These are phyloP conservation scores for Calonectria leucothoes DNA, from an alignment of 2,329 filamentous ascomycete genomes.

Conservation along the genomic window DNA sequence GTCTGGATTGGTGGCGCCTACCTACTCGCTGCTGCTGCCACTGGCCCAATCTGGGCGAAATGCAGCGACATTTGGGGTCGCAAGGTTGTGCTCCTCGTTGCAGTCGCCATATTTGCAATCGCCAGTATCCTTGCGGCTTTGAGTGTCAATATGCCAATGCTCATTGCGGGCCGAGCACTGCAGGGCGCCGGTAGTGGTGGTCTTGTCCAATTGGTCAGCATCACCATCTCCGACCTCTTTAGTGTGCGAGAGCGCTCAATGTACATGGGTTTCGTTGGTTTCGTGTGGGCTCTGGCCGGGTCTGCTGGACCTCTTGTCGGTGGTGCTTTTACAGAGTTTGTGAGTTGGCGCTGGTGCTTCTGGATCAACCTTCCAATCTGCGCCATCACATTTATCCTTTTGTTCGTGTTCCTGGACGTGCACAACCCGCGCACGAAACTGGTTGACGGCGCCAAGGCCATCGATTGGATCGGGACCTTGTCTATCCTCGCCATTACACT, in stretches of 20 bases:
- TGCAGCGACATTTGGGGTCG: slow-evolving; percentile 22
- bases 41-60: slow-evolving; percentile 10
- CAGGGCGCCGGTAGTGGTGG: slow-evolving; percentile 15
- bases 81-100: slow-evolving; percentile 16
- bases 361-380: slow-evolving; percentile 46
- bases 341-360: slow-evolving; percentile 46
- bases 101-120: neutral
- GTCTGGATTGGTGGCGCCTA: slow-evolving; percentile 24
- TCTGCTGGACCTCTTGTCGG: slow-evolving; percentile 54
- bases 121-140: neutral
- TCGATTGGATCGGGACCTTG: slow-evolving; percentile 18
- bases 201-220: slow-evolving; percentile 6
- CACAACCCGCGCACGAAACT: slow-evolving; percentile 17
- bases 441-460: slow-evolving; percentile 7
- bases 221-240: slow-evolving; percentile 21
- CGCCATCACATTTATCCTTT: slow-evolving; percentile 59
- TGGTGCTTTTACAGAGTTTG: slow-evolving; percentile 37
- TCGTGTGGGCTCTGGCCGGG: slow-evolving; percentile 72
- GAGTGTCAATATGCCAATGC: slow-evolving; percentile 12
- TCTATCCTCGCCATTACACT: slow-evolving; percentile 11
- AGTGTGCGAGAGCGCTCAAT: slow-evolving; percentile 51
- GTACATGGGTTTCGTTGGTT: slow-evolving; percentile 71
- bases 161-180: slow-evolving; percentile 13
- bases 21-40: slow-evolving; percentile 13
- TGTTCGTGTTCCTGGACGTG: slow-evolving; percentile 55